Percentiles rank a stretch among this genome's conserved stretches.
Evolutionary conservation across 2,329 filamentous ascomycete species (phyloP).

Genomic region (Penicillium sp.): DNA sequence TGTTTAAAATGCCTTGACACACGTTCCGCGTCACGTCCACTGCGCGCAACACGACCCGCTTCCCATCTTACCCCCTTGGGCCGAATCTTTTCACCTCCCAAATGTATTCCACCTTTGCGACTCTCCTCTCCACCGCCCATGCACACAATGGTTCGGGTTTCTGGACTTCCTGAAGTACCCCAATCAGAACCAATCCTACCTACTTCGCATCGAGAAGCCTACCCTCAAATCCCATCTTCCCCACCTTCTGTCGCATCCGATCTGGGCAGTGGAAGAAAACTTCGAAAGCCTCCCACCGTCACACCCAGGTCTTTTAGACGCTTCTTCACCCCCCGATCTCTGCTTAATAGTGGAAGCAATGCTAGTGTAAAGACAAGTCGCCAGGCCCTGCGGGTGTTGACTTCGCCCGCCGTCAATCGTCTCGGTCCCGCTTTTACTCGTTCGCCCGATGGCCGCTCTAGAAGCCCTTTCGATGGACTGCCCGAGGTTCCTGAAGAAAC

Average conservation of each 20-base stretch:
- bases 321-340: slow-evolving; percentile 52
- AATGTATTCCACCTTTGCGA: slow-evolving; percentile 14
- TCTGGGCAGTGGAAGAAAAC: slow-evolving; percentile 37
- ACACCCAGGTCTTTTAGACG: slow-evolving; percentile 53
- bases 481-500: slow-evolving; percentile 26
- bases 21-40: slow-evolving; percentile 27
- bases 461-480: slow-evolving; percentile 25
- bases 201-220: slow-evolving; percentile 28
- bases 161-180: slow-evolving; percentile 34
- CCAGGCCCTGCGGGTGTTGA: slow-evolving; percentile 47
- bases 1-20: slow-evolving; percentile 12
- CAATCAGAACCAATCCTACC: slow-evolving; percentile 37
- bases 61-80: slow-evolving; percentile 25
- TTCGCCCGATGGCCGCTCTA: slow-evolving; percentile 33
- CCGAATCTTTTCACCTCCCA: slow-evolving; percentile 13
- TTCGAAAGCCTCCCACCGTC: slow-evolving; percentile 48
- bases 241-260: slow-evolving; percentile 43
- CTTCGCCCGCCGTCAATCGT: slow-evolving; percentile 44
- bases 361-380: slow-evolving; percentile 42
- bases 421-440: slow-evolving; percentile 44
- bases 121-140: slow-evolving; percentile 17
- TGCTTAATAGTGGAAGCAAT: slow-evolving; percentile 36
- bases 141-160: slow-evolving; percentile 32
- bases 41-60: slow-evolving; percentile 27
- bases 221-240: slow-evolving; percentile 36